phyloP scores from a whole-genome alignment of 2,329 filamentous ascomycete genomes.

The Verticillium tricorpus region DNA sequence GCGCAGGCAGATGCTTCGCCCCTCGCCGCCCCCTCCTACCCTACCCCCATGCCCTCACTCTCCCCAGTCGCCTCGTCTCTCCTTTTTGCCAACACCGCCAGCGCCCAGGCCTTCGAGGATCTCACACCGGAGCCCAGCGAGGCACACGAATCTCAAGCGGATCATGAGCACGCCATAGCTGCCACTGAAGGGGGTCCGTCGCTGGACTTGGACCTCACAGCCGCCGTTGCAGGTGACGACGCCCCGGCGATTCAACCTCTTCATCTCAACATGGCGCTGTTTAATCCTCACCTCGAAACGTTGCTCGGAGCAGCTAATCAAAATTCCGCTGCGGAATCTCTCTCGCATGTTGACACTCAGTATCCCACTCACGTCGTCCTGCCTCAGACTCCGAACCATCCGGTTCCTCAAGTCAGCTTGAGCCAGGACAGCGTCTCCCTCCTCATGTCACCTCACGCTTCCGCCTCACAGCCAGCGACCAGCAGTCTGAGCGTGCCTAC shows the following conservation, averaged over 20 bases:
- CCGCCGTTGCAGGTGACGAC: background rate
- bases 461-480: background rate
- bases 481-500: background rate
- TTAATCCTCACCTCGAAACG: background rate
- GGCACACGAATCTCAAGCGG: background rate
- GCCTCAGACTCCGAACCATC: background rate
- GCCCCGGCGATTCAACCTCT: background rate
- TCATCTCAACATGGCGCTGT: background rate
- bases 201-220: background rate
- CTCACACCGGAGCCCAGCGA: background rate
- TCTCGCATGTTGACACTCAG: background rate
- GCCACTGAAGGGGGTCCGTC: background rate
- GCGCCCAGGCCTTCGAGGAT: background rate
- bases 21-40: background rate
- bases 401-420: background rate
- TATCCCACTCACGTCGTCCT: background rate
- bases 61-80: background rate
- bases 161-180: background rate
- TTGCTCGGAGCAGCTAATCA: background rate
- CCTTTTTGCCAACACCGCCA: background rate
- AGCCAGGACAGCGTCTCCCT: background rate
- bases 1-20: background rate
- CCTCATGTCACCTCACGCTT: background rate
- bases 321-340: background rate
- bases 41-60: background rate